Evolutionary conservation across 495 filamentous ascomycete species (phyloP).

Genomic region (Podospora comata): DNA sequence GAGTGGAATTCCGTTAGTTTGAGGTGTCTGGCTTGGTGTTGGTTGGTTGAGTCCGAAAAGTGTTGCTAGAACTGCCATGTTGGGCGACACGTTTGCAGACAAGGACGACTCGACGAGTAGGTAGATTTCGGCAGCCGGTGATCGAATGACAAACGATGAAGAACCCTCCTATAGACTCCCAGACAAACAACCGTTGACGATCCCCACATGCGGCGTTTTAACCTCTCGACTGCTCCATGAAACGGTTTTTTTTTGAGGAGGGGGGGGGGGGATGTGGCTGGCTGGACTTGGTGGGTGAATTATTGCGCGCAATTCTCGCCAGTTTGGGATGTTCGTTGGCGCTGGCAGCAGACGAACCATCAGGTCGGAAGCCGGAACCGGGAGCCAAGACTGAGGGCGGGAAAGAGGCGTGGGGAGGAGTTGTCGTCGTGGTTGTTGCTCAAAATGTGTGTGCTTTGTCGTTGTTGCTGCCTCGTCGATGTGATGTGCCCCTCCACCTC

Average conservation of each 20-base stretch:
- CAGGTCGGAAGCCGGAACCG: no score
- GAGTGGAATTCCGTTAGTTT: constrained; percentile 20
- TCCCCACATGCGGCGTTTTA: not conserved
- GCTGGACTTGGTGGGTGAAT: not conserved
- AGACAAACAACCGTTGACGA: not conserved
- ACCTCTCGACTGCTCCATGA: not conserved
- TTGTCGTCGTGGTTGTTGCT: not conserved
- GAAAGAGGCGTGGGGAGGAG: not conserved
- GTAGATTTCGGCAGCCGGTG: not conserved
- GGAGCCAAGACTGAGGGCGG: not conserved
- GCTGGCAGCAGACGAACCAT: not conserved
- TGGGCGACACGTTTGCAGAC: not conserved
- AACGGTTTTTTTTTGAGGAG: not conserved
- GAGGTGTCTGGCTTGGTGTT: constrained; percentile 5
- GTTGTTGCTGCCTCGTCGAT: not conserved
- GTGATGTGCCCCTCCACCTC: not conserved
- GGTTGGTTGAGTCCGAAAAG: not conserved
- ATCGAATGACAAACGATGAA: not conserved
- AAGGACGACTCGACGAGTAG: not conserved
- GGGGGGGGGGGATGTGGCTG: not conserved
- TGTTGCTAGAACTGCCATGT: not conserved
- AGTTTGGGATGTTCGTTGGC: not conserved
- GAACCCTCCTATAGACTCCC: not conserved
- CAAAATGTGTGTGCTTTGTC: not conserved
- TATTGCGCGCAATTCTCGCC: not conserved